Evolutionary conservation across 129 eudicot genomes (phyloP).

Genomic region (Daucus carota): DH1_v3.0 NC_030388.2:31157001-31157500

Average conservation of each 20-base stretch:
- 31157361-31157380: neutral
- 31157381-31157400: neutral
- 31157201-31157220: neutral
- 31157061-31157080: constrained; percentile 46
- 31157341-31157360: neutral
- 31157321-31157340: neutral
- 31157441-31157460: neutral
- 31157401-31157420: neutral
- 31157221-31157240: neutral
- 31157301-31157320: neutral
- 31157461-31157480: neutral
- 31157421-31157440: neutral
- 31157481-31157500: neutral
- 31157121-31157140: neutral
- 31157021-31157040: constrained; percentile 85
- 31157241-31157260: too few relatives aligned
- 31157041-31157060: constrained; percentile 68
- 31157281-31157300: neutral
- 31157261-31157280: neutral
- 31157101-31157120: neutral
- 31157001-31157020: constrained; percentile 62
- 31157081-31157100: neutral
- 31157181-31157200: neutral
- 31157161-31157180: neutral
- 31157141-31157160: neutral